Evolutionary conservation across 345 rosid species (phyloP).

Genomic region (Boechera divaricarpa): DNA sequence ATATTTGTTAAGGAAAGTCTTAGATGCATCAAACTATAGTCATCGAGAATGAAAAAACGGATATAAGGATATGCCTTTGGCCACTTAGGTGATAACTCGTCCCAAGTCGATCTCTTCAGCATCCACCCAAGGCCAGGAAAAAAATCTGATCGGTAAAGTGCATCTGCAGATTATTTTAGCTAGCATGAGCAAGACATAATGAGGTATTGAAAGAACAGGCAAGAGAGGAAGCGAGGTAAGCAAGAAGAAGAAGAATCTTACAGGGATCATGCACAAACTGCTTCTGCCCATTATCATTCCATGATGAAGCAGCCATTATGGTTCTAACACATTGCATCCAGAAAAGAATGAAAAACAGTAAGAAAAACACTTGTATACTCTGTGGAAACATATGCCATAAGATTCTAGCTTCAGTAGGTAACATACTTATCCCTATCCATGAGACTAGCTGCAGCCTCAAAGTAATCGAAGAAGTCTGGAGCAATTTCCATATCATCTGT

Average conservation of each 20-base stretch:
- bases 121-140: conserved; percentile 99
- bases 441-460: conserved; percentile 90
- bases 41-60: conserved; percentile 21
- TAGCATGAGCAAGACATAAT: conserved; percentile 40
- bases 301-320: conserved; percentile 98
- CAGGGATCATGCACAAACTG: conserved; percentile 96
- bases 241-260: conserved; percentile 51
- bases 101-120: conserved; percentile 85
- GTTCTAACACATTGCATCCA: conserved; percentile 60
- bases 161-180: conserved; percentile 60
- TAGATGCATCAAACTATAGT: conserved; percentile 25
- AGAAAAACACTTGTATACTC: background rate
- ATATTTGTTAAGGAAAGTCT: conserved; percentile 64
- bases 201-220: conserved; percentile 19
- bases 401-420: conserved; percentile 28
- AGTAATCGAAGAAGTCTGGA: conserved; percentile 94
- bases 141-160: conserved; percentile 93
- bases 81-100: conserved; percentile 99
- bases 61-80: conserved; percentile 96
- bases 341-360: conserved; percentile 28
- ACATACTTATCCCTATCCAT: conserved; percentile 93
- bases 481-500: conserved; percentile 99
- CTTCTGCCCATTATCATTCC: conserved; percentile 99
- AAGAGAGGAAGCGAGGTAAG: conserved; percentile 31
- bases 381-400: conserved; percentile 16